These are phyloP conservation scores for Phytophthora capsici DNA, from an alignment of 352 stramenopile species.

Conservation along the genomic window DNA sequence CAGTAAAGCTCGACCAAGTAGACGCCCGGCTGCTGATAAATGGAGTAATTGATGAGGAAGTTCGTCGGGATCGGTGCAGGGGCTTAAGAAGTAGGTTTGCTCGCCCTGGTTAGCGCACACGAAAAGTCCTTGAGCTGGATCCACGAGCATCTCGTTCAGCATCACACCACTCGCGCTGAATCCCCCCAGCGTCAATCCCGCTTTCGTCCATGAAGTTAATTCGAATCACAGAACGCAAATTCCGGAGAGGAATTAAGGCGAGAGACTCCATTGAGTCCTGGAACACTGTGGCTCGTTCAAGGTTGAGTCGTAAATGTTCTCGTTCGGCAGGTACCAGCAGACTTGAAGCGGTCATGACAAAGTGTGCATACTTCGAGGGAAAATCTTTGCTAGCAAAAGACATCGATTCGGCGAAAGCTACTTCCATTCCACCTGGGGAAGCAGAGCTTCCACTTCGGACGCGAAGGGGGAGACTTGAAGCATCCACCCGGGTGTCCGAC, in stretches of 20 bases:
- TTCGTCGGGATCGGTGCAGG: conserved; percentile 30
- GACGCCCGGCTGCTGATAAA: conserved; percentile 36
- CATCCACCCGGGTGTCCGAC: neutral
- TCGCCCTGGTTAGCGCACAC: conserved; percentile 38
- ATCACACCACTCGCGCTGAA: conserved; percentile 81
- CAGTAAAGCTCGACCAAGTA: conserved; percentile 47
- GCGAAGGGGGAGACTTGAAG: neutral
- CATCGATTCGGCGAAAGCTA: conserved; percentile 14
- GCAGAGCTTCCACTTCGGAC: neutral
- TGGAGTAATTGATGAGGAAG: conserved; percentile 38
- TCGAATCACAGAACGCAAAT: conserved; percentile 41
- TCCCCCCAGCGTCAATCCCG: conserved; percentile 65
- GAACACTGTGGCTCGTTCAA: conserved; percentile 35
- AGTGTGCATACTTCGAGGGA: conserved; percentile 40
- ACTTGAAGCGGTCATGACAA: conserved; percentile 27
- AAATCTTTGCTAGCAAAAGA: conserved; percentile 25
- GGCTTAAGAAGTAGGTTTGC: conserved; percentile 48
- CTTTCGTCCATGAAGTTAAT: conserved; percentile 70
- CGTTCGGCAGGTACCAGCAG: conserved; percentile 27
- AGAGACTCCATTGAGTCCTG: conserved; percentile 46
- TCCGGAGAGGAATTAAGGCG: conserved; percentile 25
- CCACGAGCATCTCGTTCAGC: conserved; percentile 43
- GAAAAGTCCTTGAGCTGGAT: conserved; percentile 38
- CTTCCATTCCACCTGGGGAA: neutral
- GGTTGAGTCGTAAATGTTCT: conserved; percentile 34